Base-by-base conservation (phyloP, 768 basidiomycete genomes). In the Rickenella mellea region DNA sequence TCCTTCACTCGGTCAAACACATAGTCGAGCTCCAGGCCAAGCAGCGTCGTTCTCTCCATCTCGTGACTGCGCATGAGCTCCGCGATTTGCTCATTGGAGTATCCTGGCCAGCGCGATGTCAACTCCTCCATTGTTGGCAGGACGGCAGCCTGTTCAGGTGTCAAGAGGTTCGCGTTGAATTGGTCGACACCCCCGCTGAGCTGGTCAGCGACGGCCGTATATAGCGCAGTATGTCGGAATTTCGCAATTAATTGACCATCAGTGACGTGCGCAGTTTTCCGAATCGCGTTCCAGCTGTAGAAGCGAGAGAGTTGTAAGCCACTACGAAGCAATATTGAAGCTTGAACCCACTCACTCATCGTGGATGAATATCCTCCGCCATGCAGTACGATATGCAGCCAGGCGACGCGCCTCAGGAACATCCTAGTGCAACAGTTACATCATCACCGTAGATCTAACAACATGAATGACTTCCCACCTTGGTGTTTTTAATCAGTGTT, bases 301-400 rank as follows among this genome's bases (percentile, higher is more conserved):
- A 42, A 28, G 33, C 28, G n/a, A 27, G 35, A 33, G 28, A n/a
- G 41, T 26, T 19, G 15, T 45, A 21, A 32, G 21, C 35, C 21
- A 38, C 44, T 20, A 47, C 27, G 33, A 19, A 12, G 29, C 25
- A 24, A 35, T 36, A 10, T 6, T 6, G 19, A 0, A 1, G 38
- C 14, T 25, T 25, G 21, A 15, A 35, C 40, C 46, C 38, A 69
- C 82, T 46, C 59, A 94, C 92, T 96, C 77, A 57, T 97, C 91
- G 39, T 88, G 82, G 40, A 84, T 70, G 55, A 86, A 94, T 35
- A 94, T 74, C 24, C 93, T 70, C 27, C 93, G 74, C 93, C 93
- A 97, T 12, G 88, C 71, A 25, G 76, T 78, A 35, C 79, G 70
- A 53, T 86, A 74, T 4, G 87, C 80, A 20, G 83, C 76, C 30